phyloP scores from a whole-genome alignment of 306 rosid genomes.

The Vigna radiata region DNA sequence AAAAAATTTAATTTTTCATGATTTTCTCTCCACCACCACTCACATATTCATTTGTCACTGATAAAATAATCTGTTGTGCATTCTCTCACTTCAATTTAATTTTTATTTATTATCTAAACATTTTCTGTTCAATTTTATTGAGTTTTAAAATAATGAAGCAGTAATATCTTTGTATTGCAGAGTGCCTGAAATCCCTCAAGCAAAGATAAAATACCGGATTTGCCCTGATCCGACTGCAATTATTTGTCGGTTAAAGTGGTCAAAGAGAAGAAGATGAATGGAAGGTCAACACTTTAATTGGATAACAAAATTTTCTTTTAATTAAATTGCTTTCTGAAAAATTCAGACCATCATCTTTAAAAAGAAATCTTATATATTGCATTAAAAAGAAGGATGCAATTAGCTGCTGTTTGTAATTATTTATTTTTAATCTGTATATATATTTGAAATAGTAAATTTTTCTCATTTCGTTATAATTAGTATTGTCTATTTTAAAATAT shows the following conservation, averaged over 20 bases:
- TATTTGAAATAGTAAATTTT: slow-evolving; percentile 6
- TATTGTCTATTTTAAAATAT: too few relatives aligned
- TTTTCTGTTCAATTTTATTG: too few relatives aligned
- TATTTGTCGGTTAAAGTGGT: slow-evolving; percentile 71
- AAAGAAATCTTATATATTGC: not conserved
- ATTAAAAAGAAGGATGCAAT: slow-evolving; percentile 10
- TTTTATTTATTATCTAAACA: too few relatives aligned
- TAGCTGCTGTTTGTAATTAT: not conserved
- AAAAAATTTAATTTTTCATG: too few relatives aligned
- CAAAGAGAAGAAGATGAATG: slow-evolving; percentile 58
- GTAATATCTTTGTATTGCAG: slow-evolving; percentile 53
- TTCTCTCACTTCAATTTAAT: too few relatives aligned
- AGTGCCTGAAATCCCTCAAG: slow-evolving; percentile 55
- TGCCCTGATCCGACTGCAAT: slow-evolving; percentile 86
- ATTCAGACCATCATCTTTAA: not conserved
- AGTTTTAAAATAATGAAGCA: too few relatives aligned
- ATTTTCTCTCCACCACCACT: too few relatives aligned
- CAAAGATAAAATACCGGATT: slow-evolving; percentile 73
- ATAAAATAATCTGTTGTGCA: too few relatives aligned
- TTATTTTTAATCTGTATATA: not conserved
- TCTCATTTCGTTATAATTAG: too few relatives aligned
- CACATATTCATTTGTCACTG: too few relatives aligned
- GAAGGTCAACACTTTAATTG: slow-evolving; percentile 24
- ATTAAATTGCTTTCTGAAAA: not conserved
- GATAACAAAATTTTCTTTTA: not conserved